Base-by-base conservation (phyloP, 2,329 filamentous ascomycete species). In the Colletotrichum godetiae region DNA sequence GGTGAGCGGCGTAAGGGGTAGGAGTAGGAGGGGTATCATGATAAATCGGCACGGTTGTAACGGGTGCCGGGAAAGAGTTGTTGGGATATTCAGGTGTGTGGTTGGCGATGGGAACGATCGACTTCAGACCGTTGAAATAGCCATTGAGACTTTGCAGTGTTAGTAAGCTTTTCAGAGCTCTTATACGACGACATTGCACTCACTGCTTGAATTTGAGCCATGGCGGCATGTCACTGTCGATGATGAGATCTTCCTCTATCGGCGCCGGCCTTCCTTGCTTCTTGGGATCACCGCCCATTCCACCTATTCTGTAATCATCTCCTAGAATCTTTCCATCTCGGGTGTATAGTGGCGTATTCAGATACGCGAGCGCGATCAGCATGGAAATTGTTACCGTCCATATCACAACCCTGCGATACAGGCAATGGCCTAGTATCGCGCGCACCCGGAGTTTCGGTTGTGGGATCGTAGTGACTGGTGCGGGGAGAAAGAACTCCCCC, bases 101-200 rank as follows among this genome's bases (percentile, higher is more conserved):
- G 8, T 91, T 85, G 10, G 86, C 83, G 60, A 89, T 86, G 31
- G 88, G 84, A 2, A 95, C 91, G 70, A 98, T 81, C 0, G 90
- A 90, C 76, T 92, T 90, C 68, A 98, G 87, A 5, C 95, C 95
- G 53, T 93, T 91, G 81, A 94, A 95, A 80, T 96, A 98, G 57
- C 93, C 89, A 76, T 92, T 91, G 67, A 98, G 91, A 77, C 96
- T 97, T 75, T 7, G 37, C 42, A 0, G 24, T 24, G 69, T 70
- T 52, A 42, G 68, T 80, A 72, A 27, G 27, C 58, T 55, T 37
- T 15, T 27, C 13, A 10, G 8, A 24, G 15, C 15, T 12, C 29
- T 4, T 29, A 27, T 29, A 35, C 11, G 7, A 5, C 8, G 7
- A 15, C 4, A 53, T 24, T 22, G 53, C 1, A 82, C 85, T 82